Conservation (phyloP, 2,329 filamentous ascomycete species). For the Teratosphaeria destructans region DNA sequence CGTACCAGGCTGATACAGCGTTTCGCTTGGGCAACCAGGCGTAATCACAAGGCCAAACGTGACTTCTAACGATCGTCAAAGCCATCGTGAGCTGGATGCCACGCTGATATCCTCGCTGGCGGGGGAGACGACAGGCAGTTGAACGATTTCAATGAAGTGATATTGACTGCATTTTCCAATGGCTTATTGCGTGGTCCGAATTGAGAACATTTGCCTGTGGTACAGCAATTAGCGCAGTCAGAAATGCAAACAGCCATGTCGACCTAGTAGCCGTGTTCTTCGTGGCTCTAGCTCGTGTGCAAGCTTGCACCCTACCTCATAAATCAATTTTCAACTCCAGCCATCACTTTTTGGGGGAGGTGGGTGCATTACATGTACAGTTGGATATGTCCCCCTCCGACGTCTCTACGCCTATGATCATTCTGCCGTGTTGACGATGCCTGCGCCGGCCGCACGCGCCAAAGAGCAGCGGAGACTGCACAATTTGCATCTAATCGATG, state of each 20-base stretch:
- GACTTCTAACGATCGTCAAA: too few species aligned
- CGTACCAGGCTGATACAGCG: too few species aligned
- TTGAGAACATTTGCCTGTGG: too few species aligned
- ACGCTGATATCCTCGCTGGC: too few species aligned
- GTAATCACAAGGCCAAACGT: too few species aligned
- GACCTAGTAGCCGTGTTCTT: neutral
- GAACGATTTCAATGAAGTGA: too few species aligned
- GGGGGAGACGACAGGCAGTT: too few species aligned
- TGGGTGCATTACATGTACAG: neutral
- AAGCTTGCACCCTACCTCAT: neutral
- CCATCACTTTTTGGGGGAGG: neutral
- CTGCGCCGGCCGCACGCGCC: neutral
- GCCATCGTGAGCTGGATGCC: too few species aligned
- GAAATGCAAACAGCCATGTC: neutral
- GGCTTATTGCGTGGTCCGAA: too few species aligned
- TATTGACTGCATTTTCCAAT: too few species aligned
- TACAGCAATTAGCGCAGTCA: too few species aligned
- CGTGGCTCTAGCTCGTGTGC: neutral
- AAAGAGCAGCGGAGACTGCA: constrained; percentile 34
- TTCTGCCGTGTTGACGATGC: neutral
- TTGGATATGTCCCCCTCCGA: neutral
- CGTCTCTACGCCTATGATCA: neutral
- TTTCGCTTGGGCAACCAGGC: too few species aligned
- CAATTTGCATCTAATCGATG: constrained; percentile 72
- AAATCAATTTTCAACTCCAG: neutral